Evolutionary conservation across 345 rosid genomes (phyloP), one percentile per base, ranked within the genome.

Genomic region (Aquilaria sinensis): DNA sequence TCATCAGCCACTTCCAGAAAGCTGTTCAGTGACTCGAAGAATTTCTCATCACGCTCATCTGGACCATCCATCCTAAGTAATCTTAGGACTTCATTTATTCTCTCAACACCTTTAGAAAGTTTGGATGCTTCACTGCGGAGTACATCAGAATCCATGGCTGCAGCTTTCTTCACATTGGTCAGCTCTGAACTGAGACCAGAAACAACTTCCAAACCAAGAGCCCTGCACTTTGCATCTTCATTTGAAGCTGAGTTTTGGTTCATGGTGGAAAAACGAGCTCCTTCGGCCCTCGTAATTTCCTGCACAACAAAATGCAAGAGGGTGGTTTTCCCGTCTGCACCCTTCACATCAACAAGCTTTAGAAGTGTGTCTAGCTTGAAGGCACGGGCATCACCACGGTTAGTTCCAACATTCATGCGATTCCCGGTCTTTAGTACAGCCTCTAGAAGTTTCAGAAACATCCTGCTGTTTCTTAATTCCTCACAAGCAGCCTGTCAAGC

Each of bases 391-490:
- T 88, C 99, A 2, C 97, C 99, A 12, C 97, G 96, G 74, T 94
- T 90, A 41, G 99, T 94, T 52, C 99, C 99, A 48, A 90, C 91
- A 54, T 94, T 94, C 99, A 94, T 94, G 43, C 99, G 90, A 81
- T 94, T 94, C 62, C 99, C 99, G 3, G 99, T 94, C 81, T 90
- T 94, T 60, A 94, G 88, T 31, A 94, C 96, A 53, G 99, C 97
- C 80, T 94, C 97, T 5, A 94, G 64, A 47, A 94, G 96, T 76
- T 90, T 94, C 63, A 94, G 66, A 74, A 94, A 94, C 99, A 94
- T 88, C 75, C 91, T 82, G 65, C 88, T 88, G 56, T 65, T 90
- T 64, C 96, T 85, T 31, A 94, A 78, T 67, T 94, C 99, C 72
- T 90, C 99, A 70, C 97, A 94, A 67, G 99, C 97, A 70, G 79